Percentiles rank a stretch among this genome's conserved stretches.
Conservation (phyloP, 768 basidiomycete genomes). For the Phylloporus rhodoxanthus region DNA sequence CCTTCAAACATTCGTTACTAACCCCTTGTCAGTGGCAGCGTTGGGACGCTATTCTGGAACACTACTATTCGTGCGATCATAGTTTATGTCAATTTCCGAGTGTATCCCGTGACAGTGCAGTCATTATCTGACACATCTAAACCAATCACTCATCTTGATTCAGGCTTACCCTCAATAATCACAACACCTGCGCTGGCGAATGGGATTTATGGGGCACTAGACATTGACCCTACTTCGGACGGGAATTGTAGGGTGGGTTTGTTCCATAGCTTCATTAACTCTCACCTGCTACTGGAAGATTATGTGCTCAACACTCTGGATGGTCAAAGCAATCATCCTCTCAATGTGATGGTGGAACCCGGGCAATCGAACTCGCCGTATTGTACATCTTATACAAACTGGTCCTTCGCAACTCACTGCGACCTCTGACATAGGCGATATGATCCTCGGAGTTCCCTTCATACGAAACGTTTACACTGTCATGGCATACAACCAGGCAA, state of each 20-base stretch:
- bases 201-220: slow-evolving; percentile 70
- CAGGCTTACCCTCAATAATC: slow-evolving; percentile 63
- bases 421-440: slow-evolving; percentile 46
- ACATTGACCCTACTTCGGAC: slow-evolving; percentile 50
- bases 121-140: slow-evolving; percentile 36
- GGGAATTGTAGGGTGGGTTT: slow-evolving; percentile 51
- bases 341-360: slow-evolving; percentile 59
- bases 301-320: slow-evolving; percentile 71
- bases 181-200: slow-evolving; percentile 58
- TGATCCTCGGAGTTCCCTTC: slow-evolving; percentile 75
- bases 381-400: slow-evolving; percentile 61
- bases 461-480: too few relatives aligned
- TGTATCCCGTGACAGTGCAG: slow-evolving; percentile 38
- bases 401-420: slow-evolving; percentile 38
- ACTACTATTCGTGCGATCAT: slow-evolving; percentile 50
- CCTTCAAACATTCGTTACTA: slow-evolving; percentile 49
- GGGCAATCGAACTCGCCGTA: slow-evolving; percentile 36
- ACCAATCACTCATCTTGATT: slow-evolving; percentile 68
- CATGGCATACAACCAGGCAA: too few relatives aligned
- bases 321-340: slow-evolving; percentile 57
- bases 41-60: slow-evolving; percentile 59
- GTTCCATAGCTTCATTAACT: background rate
- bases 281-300: slow-evolving; percentile 38
- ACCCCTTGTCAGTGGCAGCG: slow-evolving; percentile 34
- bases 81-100: slow-evolving; percentile 48